Evolutionary conservation across 805 yeast species (phyloP), one percentile per base, ranked within the genome.

Genomic region (Candida coquimbonensis): DNA sequence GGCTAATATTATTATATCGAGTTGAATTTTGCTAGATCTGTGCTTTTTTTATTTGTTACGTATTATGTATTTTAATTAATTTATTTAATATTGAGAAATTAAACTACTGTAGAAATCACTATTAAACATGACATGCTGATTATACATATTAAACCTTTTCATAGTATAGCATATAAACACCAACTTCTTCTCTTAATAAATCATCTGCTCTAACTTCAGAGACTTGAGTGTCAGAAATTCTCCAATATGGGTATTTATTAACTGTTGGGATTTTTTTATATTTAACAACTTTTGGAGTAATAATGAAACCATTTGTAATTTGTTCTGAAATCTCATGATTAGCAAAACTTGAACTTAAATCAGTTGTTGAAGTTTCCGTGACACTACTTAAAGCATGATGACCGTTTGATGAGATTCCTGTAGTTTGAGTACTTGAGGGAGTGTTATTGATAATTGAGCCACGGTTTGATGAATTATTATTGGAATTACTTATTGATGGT

Each of bases 111-210:
- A 21, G 7, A 21, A 6, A 5, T 21, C 24, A 21, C 7, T 21
- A 21, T 21, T 21, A 6, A 6, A 21, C 24, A 21, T 21, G 24
- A 21, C 24, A 21, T 21, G 24, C 5, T 21, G 4, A 21, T 21
- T 21, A 21, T 21, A 5, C 7, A 6, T 5, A 37, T 43, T 31
- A 16, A 12, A 57, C 48, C 48, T 77, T 66, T 60, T 90, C 96
- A 59, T 86, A 93, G 57, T 86, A 83, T 44, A 91, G 66, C 84
- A 91, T 77, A 63, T 91, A 91, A 2, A 80, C 96, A n/a, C 85
- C 87, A 27, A 78, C 70, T 29, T 78, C 77, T 56, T 88, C 96
- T 45, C 66, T 69, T 37, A 87, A 65, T 1, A 90, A 85, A 14
- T 81, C 79, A 0, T 67, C 63, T 3, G 67, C 59, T 12, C 76